Evolutionary conservation across 1,284 basidiomycete species (phyloP), one percentile per base, ranked within the genome.

Genomic region (Cutaneotrichosporon curvatum): DNA sequence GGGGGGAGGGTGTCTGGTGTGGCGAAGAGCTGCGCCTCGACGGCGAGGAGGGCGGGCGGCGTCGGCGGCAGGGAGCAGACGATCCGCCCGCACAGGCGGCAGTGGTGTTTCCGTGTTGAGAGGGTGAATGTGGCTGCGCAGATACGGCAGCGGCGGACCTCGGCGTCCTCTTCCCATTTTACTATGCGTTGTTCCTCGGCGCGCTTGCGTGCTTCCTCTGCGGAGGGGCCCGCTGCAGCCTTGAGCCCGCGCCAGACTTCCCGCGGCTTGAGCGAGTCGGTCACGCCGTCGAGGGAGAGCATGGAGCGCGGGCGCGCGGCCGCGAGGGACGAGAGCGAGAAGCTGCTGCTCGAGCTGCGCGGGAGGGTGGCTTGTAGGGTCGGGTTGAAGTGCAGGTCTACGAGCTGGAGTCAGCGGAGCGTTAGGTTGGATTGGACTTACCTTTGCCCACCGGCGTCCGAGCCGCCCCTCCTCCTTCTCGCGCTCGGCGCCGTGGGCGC

Each of bases 101-200:
- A 98, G 65, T 98, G 94, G 60, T 98, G 94, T 72, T 95, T 95
- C 15, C 94, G 82, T 51, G 90, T 94, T 0, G 87, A 87, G 1
- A 98, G 73, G 1, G 87, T 83, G 65, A 98, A 98, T 1, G 83
- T 79, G 0, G 87, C 78, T 28, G 84, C 70, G 80, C 94, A 98
- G 53, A 92, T 75, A 1, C 86, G 83, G 73, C 92, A 97, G 46
- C 81, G 81, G 25, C 79, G 79, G 0, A 82, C 86, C 10, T 76
- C 66, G 0, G 78, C 74, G 62, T 96, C 94, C 32, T 86, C 82
- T 67, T 96, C 82, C 94, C 94, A 98, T 12, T 90, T 89, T 4
- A 96, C 90, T 58, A 98, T 92, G 28, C 78, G 76, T 71, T 96
- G 91, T 68, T 98, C 94, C 3, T 82, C 81, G 46, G 79, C 87